Evolutionary conservation across 2,329 filamentous ascomycete genomes (phyloP).

Genomic region (Emergomyces orientalis): DNA sequence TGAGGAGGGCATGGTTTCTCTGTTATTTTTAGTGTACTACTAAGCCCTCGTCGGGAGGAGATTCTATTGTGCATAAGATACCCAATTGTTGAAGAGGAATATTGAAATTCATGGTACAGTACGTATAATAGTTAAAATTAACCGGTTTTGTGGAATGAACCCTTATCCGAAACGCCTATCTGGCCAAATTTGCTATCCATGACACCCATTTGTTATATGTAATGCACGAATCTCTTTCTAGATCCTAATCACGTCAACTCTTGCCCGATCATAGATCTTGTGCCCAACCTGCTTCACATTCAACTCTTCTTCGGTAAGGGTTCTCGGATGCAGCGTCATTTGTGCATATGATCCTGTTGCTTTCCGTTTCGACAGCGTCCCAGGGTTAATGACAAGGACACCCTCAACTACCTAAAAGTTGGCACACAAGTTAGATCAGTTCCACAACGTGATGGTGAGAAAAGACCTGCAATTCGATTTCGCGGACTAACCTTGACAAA

Average conservation of each 20-base stretch:
- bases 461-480: neutral
- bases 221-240: conserved; percentile 24
- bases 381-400: conserved; percentile 84
- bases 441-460: neutral
- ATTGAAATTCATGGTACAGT: neutral
- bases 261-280: conserved; percentile 68
- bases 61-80: neutral
- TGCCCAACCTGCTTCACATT: conserved; percentile 56
- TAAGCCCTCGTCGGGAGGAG: neutral
- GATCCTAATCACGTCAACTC: conserved; percentile 81
- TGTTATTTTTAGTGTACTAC: neutral
- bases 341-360: conserved; percentile 79
- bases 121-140: neutral
- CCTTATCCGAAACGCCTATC: neutral
- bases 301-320: conserved; percentile 49
- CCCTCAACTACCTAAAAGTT: conserved; percentile 68
- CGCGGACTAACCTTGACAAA: conserved; percentile 66
- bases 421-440: neutral
- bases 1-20: neutral
- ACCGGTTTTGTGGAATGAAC: neutral
- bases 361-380: conserved; percentile 71
- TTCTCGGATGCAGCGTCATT: conserved; percentile 62
- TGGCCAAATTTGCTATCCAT: neutral
- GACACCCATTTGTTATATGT: neutral
- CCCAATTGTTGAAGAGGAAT: conserved; percentile 1